Evolutionary conservation across 2,329 filamentous ascomycete genomes (phyloP).

Genomic region (Colletotrichum sp.): DNA sequence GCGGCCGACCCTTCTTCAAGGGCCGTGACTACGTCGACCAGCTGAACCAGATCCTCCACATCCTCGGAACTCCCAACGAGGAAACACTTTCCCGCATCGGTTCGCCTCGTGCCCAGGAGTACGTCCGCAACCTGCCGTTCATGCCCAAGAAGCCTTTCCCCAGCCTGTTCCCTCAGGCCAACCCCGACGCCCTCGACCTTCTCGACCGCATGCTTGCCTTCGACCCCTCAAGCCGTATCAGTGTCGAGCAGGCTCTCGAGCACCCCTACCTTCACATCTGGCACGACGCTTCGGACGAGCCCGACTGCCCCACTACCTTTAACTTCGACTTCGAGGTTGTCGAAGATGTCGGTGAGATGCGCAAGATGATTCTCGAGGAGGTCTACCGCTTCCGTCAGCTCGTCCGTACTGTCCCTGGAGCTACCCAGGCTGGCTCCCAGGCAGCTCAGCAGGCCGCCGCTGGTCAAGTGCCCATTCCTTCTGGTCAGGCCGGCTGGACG

Average conservation of each 20-base stretch:
- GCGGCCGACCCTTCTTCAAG: slow-evolving; percentile 98
- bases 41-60: slow-evolving; percentile 98
- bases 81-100: slow-evolving; percentile 93
- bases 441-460: slow-evolving; percentile 40
- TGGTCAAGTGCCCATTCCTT: slow-evolving; percentile 58
- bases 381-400: slow-evolving; percentile 81
- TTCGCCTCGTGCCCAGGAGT: slow-evolving; percentile 94
- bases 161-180: slow-evolving; percentile 88
- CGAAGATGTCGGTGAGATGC: slow-evolving; percentile 94
- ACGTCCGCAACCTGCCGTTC: slow-evolving; percentile 92
- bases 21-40: slow-evolving; percentile 99
- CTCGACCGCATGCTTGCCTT: slow-evolving; percentile 98
- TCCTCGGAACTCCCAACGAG: slow-evolving; percentile 94
- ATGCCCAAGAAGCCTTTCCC: slow-evolving; percentile 95
- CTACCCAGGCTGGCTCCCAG: slow-evolving; percentile 31
- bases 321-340: slow-evolving; percentile 99
- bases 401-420: slow-evolving; percentile 57
- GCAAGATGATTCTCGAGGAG: slow-evolving; percentile 96
- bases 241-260: slow-evolving; percentile 92
- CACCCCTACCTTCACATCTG: slow-evolving; percentile 97
- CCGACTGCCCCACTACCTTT: slow-evolving; percentile 89
- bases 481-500: slow-evolving; percentile 58
- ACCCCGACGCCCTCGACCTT: slow-evolving; percentile 93
- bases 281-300: slow-evolving; percentile 97
- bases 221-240: slow-evolving; percentile 91